Evolutionary conservation across 345 rosid genomes (phyloP).

Genomic region (Draba incana): DNA sequence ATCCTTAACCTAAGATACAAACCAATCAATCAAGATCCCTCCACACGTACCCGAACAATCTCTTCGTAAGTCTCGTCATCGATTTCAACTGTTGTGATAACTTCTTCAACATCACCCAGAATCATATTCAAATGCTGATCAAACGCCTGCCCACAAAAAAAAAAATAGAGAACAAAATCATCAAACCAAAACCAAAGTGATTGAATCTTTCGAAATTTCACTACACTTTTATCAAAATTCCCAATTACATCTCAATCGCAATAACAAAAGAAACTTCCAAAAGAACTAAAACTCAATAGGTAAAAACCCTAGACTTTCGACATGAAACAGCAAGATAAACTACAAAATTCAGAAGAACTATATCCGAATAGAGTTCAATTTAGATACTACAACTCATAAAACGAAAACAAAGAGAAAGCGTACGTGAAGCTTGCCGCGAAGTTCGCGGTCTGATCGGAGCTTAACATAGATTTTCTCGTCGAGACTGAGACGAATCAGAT

Average conservation of each 20-base stretch:
- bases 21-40: not conserved
- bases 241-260: not conserved
- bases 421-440: constrained; percentile 99
- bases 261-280: not conserved
- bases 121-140: constrained; percentile 99
- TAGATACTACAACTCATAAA: not conserved
- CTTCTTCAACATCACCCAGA: constrained; percentile 98
- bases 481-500: constrained; percentile 93
- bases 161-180: constrained; percentile 9
- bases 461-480: constrained; percentile 99
- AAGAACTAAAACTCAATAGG: not conserved
- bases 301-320: constrained; percentile 26
- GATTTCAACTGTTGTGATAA: constrained; percentile 93
- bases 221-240: not conserved
- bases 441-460: constrained; percentile 99
- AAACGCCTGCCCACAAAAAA: constrained; percentile 63
- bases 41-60: constrained; percentile 83
- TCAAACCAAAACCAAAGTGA: not conserved
- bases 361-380: not conserved
- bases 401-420: constrained; percentile 7
- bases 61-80: constrained; percentile 99
- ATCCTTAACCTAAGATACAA: not conserved
- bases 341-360: not conserved
- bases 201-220: not conserved
- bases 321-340: not conserved